These are phyloP conservation scores for Stramenopiles sp. DNA, from an alignment of 352 stramenopile genomes.

Conservation along the genomic window DNA sequence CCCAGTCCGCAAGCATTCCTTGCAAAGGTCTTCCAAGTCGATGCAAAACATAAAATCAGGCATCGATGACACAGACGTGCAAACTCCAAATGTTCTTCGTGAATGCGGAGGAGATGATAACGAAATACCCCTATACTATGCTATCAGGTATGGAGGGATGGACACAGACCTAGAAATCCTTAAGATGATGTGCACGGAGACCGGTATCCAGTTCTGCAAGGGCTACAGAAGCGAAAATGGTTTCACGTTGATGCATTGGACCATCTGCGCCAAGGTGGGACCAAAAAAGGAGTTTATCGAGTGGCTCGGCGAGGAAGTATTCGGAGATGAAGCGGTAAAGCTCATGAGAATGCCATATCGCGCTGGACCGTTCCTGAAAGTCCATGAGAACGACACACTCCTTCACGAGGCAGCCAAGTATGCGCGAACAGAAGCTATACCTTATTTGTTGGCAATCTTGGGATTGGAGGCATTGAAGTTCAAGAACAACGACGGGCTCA, in stretches of 20 bases:
- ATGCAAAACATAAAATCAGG: background rate
- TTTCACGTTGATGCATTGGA: background rate
- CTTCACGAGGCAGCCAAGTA: background rate
- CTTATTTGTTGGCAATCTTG: background rate
- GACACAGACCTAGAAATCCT: background rate
- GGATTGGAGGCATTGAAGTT: background rate
- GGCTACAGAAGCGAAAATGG: background rate
- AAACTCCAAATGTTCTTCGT: background rate
- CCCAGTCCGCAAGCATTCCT: background rate
- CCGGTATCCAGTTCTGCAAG: background rate
- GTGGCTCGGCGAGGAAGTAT: background rate
- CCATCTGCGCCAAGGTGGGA: background rate
- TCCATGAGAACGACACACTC: background rate
- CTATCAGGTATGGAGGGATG: background rate
- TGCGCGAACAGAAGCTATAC: background rate
- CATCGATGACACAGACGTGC: background rate
- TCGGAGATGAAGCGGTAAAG: background rate
- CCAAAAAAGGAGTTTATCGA: background rate
- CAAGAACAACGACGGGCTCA: background rate
- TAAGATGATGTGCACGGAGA: background rate
- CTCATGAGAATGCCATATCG: background rate
- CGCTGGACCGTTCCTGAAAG: background rate
- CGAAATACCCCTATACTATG: background rate
- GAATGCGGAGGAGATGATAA: background rate
- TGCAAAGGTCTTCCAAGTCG: background rate